Evolutionary conservation across 164 flowering plant genomes (phyloP).

Genomic region (Pachysandra terminalis): DNA sequence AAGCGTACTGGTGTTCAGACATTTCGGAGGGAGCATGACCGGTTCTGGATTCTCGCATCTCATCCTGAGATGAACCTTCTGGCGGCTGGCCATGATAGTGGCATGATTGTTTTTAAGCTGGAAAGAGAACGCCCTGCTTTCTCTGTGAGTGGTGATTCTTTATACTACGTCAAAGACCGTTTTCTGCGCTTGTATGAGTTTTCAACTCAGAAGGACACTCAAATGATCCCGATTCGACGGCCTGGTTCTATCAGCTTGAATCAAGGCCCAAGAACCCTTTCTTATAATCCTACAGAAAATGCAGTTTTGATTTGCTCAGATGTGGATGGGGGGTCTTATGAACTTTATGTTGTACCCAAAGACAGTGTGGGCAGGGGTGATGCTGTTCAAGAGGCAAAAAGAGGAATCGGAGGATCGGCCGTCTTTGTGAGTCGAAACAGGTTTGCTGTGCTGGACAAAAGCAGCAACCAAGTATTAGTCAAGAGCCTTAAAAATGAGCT

Average conservation of each 20-base stretch:
- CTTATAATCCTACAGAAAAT: slow-evolving; percentile 88
- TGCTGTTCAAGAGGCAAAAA: slow-evolving; percentile 62
- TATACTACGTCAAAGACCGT: slow-evolving; percentile 75
- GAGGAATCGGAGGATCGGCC: slow-evolving; percentile 85
- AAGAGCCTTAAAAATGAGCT: slow-evolving; percentile 82
- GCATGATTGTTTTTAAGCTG: slow-evolving; percentile 86
- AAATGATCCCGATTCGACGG: slow-evolving; percentile 67
- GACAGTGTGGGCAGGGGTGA: slow-evolving; percentile 70
- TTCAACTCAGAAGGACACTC: slow-evolving; percentile 69
- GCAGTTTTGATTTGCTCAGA: slow-evolving; percentile 82
- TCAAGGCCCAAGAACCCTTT: slow-evolving; percentile 78
- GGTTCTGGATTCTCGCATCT: slow-evolving; percentile 76
- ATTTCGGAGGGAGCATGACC: slow-evolving; percentile 83
- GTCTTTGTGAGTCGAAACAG: slow-evolving; percentile 81
- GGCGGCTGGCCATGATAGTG: slow-evolving; percentile 96
- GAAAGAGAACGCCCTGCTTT: slow-evolving; percentile 93
- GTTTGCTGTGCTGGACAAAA: slow-evolving; percentile 85
- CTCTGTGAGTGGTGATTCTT: slow-evolving; percentile 64
- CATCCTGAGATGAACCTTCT: slow-evolving; percentile 86
- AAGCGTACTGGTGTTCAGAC: slow-evolving; percentile 89
- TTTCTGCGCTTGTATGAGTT: slow-evolving; percentile 72
- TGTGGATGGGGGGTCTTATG: slow-evolving; percentile 89
- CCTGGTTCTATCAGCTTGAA: slow-evolving; percentile 73
- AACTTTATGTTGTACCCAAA: slow-evolving; percentile 71
- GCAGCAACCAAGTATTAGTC: slow-evolving; percentile 70